These are phyloP conservation scores for Nyssa sinensis DNA, from an alignment of 148 eudicot species.

Conservation along the genomic window DNA sequence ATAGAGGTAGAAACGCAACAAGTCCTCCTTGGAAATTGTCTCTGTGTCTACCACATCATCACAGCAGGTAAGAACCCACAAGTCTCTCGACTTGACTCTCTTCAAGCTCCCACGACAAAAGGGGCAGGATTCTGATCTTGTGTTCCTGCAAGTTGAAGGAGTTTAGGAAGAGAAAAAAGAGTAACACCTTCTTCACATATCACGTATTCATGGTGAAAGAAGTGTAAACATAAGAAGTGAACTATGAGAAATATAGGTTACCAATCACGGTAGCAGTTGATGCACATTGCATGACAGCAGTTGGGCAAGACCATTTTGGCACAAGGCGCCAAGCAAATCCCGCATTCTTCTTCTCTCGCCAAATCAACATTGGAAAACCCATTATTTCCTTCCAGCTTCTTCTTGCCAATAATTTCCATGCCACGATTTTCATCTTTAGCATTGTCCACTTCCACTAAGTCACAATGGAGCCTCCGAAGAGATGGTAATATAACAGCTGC, in stretches of 20 bases:
- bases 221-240: neutral
- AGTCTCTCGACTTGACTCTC: constrained; percentile 69
- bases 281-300: constrained; percentile 86
- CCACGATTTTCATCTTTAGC: constrained; percentile 16
- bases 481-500: constrained; percentile 75
- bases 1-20: constrained; percentile 54
- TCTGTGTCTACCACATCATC: constrained; percentile 61
- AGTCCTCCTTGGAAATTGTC: constrained; percentile 50
- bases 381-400: constrained; percentile 28
- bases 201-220: neutral
- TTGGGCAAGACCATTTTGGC: constrained; percentile 71
- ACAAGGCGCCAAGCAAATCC: constrained; percentile 66
- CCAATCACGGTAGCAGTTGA: constrained; percentile 78
- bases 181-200: neutral
- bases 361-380: constrained; percentile 28
- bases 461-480: constrained; percentile 52
- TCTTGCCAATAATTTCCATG: constrained; percentile 24
- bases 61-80: constrained; percentile 66
- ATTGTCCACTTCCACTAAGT: constrained; percentile 45
- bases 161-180: neutral
- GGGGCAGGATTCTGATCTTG: constrained; percentile 71
- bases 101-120: constrained; percentile 70
- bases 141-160: constrained; percentile 41
- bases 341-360: constrained; percentile 80
- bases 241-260: constrained; percentile 14